These are phyloP conservation scores for Aspergillus biplanus DNA, from an alignment of 495 filamentous ascomycete genomes.

Conservation along the genomic window DNA sequence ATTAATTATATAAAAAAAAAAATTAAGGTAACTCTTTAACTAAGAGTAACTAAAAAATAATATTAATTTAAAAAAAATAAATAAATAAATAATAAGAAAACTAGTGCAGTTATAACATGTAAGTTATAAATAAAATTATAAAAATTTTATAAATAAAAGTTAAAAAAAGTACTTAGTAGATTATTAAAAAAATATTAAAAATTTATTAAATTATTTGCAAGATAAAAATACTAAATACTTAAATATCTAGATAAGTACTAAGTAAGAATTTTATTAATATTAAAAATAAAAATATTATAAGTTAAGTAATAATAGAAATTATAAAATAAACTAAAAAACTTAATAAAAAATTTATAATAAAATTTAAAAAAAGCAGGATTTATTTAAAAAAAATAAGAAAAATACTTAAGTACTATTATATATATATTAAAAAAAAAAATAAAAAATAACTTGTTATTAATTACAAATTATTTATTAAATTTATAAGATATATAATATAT, in stretches of 20 bases:
- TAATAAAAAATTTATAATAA: neutral
- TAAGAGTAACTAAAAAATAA: no score
- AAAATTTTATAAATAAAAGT: no score
- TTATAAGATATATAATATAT: conserved; percentile 8
- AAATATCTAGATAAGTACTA: neutral
- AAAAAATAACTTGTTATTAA: neutral
- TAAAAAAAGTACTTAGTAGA: neutral
- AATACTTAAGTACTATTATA: conserved; percentile 20
- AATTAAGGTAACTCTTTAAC: no score
- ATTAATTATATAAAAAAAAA: neutral
- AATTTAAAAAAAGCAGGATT: neutral
- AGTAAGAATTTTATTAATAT: neutral
- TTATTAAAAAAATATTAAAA: neutral
- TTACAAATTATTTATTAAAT: conserved; percentile 3
- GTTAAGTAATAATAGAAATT: neutral
- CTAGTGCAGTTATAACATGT: no score
- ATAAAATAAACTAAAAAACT: neutral
- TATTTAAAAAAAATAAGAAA: conserved; percentile 11
- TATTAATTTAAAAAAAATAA: no score
- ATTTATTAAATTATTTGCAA: conserved; percentile 2
- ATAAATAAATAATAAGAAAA: neutral
- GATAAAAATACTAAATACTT: neutral
- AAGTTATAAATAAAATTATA: no score
- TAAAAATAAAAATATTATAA: neutral
- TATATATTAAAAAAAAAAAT: conserved; percentile 11